phyloP scores from a whole-genome alignment of 768 basidiomycete genomes.

The Boletus edulis region DNA sequence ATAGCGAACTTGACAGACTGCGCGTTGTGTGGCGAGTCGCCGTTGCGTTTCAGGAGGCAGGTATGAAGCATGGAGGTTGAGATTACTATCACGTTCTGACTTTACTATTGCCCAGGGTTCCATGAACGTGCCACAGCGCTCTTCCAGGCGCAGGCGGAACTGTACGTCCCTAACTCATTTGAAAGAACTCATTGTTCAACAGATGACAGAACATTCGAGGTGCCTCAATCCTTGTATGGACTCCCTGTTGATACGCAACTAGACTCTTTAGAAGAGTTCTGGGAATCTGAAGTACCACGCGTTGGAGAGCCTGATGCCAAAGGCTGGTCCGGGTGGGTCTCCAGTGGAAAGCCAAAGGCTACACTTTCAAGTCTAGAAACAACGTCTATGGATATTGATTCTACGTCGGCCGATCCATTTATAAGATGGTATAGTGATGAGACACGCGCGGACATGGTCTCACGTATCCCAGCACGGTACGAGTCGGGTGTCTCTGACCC shows the following conservation, averaged over 20 bases:
- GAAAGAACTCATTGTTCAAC: conserved; percentile 5
- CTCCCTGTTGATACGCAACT: conserved; percentile 49
- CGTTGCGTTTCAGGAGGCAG: conserved; percentile 61
- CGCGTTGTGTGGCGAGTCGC: conserved; percentile 72
- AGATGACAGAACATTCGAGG: conserved; percentile 51
- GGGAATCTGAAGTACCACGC: conserved; percentile 82
- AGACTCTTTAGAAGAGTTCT: conserved; percentile 70
- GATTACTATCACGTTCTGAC: background rate
- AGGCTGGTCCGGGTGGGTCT: conserved; percentile 70
- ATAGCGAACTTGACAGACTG: conserved; percentile 52
- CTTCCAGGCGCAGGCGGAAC: conserved; percentile 81
- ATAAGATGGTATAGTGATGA: conserved; percentile 64
- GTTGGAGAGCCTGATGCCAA: conserved; percentile 61
- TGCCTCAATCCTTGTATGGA: conserved; percentile 45
- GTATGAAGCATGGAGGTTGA: conserved; percentile 36
- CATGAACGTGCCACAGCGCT: conserved; percentile 71
- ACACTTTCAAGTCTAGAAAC: conserved; percentile 1
- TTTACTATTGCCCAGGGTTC: conserved; percentile 47
- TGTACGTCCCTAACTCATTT: conserved; percentile 45
- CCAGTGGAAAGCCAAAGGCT: conserved; percentile 39
- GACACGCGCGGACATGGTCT: conserved; percentile 41
- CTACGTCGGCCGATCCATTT: conserved; percentile 57
- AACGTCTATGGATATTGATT: conserved; percentile 18
- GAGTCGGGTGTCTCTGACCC: conserved; percentile 58
- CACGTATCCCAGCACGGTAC: conserved; percentile 53